Conservation (phyloP, 2,329 filamentous ascomycete genomes). For the Elsinoe batatas region DNA sequence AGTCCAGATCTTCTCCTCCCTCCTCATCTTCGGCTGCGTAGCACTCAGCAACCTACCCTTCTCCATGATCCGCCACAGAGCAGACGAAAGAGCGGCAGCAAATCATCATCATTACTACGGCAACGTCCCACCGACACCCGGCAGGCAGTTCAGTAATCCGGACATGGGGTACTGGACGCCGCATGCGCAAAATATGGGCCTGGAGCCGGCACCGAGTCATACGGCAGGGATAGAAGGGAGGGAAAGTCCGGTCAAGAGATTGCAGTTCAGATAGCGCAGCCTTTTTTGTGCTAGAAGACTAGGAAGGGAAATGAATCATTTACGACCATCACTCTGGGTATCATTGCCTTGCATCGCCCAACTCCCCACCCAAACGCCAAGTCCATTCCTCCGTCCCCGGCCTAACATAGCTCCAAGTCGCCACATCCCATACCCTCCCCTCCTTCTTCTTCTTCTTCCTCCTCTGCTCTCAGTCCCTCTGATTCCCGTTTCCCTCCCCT, state of each 20-base stretch:
- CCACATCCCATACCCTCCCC: too few relatives aligned
- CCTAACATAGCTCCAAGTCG: too few relatives aligned
- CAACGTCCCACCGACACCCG: slow-evolving; percentile 26
- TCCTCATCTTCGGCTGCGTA: slow-evolving; percentile 43
- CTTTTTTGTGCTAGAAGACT: slow-evolving; percentile 13
- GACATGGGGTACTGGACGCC: slow-evolving; percentile 23
- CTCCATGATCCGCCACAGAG: slow-evolving; percentile 42
- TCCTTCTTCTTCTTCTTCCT: background rate
- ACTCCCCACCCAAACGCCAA: background rate
- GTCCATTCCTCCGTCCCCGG: background rate
- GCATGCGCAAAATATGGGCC: slow-evolving; percentile 21
- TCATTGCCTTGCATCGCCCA: too few relatives aligned
- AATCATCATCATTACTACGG: slow-evolving; percentile 19
- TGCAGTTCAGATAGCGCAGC: slow-evolving; percentile 23
- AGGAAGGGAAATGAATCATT: background rate
- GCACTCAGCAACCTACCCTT: slow-evolving; percentile 52
- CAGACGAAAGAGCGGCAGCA: slow-evolving; percentile 16
- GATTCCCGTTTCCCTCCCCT: background rate
- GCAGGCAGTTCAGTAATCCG: slow-evolving; percentile 24
- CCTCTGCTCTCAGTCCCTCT: too few relatives aligned
- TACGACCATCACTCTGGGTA: slow-evolving; percentile 8
- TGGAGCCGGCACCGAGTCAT: slow-evolving; percentile 27
- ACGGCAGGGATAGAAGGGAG: slow-evolving; percentile 24
- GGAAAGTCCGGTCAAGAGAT: slow-evolving; percentile 25
- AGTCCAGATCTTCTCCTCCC: slow-evolving; percentile 38